Evolutionary conservation across 495 filamentous ascomycete species (phyloP).

Genomic region (Ascodesmis nigricans): DNA sequence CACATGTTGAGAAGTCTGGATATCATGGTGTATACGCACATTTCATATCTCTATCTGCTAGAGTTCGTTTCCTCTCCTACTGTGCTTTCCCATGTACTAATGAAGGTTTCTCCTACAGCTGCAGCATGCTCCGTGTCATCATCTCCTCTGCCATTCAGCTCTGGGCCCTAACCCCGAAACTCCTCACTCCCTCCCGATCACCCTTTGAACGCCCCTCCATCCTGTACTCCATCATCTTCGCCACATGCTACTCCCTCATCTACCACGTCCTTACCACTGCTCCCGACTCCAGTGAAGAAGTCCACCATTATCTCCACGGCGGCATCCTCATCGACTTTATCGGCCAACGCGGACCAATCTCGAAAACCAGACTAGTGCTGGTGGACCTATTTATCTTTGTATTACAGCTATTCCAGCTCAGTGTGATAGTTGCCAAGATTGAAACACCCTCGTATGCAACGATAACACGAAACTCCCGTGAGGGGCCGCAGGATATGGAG

Average conservation of each 20-base stretch:
- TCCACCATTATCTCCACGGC: slow-evolving; percentile 44
- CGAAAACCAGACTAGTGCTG: too few relatives aligned
- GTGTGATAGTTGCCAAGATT: too few relatives aligned
- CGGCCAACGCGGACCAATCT: too few relatives aligned
- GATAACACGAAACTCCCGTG: too few relatives aligned
- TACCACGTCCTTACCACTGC: slow-evolving; percentile 32
- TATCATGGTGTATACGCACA: slow-evolving; percentile 41
- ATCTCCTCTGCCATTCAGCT: slow-evolving; percentile 38
- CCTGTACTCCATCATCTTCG: slow-evolving; percentile 33
- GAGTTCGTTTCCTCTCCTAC: slow-evolving; percentile 36
- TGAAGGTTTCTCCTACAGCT: too few relatives aligned
- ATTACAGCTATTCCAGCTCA: too few relatives aligned
- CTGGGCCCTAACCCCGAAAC: slow-evolving; percentile 46
- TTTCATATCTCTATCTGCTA: slow-evolving; percentile 49
- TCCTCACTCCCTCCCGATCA: slow-evolving; percentile 30
- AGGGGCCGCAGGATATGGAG: neutral
- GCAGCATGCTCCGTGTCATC: slow-evolving; percentile 38
- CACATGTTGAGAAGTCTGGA: slow-evolving; percentile 40
- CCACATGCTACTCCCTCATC: slow-evolving; percentile 36
- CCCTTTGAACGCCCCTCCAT: slow-evolving; percentile 33
- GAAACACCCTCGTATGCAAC: too few relatives aligned
- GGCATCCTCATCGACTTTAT: slow-evolving; percentile 53
- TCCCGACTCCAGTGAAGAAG: slow-evolving; percentile 40
- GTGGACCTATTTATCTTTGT: too few relatives aligned
- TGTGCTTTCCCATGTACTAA: too few relatives aligned